Percentiles rank a stretch among this genome's conserved stretches.
Evolutionary conservation across 2,329 filamentous ascomycete species (phyloP).

Genomic region (Aphanoascus verrucosus): DNA sequence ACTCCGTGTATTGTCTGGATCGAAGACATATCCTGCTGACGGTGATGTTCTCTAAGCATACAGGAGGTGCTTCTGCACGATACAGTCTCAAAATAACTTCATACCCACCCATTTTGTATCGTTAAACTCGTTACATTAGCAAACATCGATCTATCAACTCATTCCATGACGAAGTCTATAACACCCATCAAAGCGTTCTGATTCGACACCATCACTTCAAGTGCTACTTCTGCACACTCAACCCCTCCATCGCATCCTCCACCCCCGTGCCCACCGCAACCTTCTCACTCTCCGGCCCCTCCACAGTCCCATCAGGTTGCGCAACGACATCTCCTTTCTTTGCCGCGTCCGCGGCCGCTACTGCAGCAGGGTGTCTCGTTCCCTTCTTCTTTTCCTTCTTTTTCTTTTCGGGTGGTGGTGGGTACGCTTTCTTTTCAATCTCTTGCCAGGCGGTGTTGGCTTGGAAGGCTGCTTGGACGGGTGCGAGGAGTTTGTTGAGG

Average conservation of each 20-base stretch:
- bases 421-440: slow-evolving; percentile 69
- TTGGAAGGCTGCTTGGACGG: slow-evolving; percentile 65
- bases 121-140: no score
- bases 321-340: slow-evolving; percentile 7
- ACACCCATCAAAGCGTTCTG: no score
- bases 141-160: no score
- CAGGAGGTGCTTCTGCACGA: no score
- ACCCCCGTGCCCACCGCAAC: slow-evolving; percentile 9
- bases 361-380: slow-evolving; percentile 51
- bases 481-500: slow-evolving; percentile 61
- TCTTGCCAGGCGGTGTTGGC: slow-evolving; percentile 69
- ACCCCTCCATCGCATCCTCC: slow-evolving; percentile 11
- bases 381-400: slow-evolving; percentile 68
- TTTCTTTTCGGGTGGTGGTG: slow-evolving; percentile 59
- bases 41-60: no score
- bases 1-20: no score
- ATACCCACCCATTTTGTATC: no score
- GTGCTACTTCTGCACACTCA: slow-evolving; percentile 5
- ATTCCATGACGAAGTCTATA: no score
- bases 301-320: slow-evolving; percentile 11
- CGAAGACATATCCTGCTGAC: no score
- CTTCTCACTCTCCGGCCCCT: slow-evolving; percentile 7
- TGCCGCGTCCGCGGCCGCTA: no score
- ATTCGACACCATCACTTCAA: no score
- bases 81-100: no score